Evolutionary conservation across 371 early-diverging fungal species (phyloP).

Genomic region (Rhizopus arrhizus): DNA sequence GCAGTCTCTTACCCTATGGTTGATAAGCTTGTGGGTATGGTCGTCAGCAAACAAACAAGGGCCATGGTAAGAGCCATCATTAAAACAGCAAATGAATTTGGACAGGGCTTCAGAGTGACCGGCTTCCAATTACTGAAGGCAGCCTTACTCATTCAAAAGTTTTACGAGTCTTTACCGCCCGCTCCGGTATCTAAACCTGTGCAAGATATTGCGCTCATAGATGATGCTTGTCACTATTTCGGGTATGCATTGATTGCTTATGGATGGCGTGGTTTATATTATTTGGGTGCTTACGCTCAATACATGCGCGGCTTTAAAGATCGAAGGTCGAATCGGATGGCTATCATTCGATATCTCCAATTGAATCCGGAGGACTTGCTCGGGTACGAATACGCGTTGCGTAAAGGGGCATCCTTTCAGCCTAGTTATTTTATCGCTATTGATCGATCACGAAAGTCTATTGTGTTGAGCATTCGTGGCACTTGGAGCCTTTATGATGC

Average conservation of each 20-base stretch:
- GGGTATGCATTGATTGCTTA: conserved; percentile 28
- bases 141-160: conserved; percentile 56
- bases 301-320: conserved; percentile 35
- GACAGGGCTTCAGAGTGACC: conserved; percentile 75
- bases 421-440: conserved; percentile 77
- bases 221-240: conserved; percentile 24
- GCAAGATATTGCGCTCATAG: conserved; percentile 15
- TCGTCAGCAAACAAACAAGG: conserved; percentile 39
- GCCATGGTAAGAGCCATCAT: conserved; percentile 45
- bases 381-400: conserved; percentile 71
- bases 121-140: conserved; percentile 65
- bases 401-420: conserved; percentile 67
- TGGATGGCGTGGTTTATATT: conserved; percentile 48
- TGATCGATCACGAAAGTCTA: conserved; percentile 64
- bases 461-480: conserved; percentile 80
- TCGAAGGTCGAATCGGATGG: conserved; percentile 63
- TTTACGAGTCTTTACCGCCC: conserved; percentile 29
- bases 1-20: conserved; percentile 42
- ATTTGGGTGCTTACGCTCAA: conserved; percentile 44
- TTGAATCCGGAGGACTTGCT: conserved; percentile 71
- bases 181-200: conserved; percentile 4
- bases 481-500: conserved; percentile 82
- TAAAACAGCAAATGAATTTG: conserved; percentile 47
- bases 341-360: conserved; percentile 67
- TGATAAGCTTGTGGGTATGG: conserved; percentile 42